phyloP scores from a whole-genome alignment of 257 asterid species.

The Datura wrightii region DNA sequence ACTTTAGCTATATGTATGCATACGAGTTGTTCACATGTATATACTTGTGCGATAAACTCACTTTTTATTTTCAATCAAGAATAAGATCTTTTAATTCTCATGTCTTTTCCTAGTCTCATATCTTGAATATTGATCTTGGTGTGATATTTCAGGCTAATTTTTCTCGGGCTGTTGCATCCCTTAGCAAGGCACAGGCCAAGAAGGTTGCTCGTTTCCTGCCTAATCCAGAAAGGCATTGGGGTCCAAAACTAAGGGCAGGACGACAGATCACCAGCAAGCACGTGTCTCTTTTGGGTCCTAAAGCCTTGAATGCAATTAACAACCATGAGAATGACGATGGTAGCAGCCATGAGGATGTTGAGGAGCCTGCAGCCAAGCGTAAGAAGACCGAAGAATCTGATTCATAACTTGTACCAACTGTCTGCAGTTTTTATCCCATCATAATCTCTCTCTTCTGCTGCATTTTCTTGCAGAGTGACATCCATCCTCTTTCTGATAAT shows the following conservation, averaged over 20 bases:
- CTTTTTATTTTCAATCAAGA: constrained; percentile 22
- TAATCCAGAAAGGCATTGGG: constrained; percentile 96
- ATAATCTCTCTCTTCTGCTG: constrained; percentile 50
- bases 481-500: constrained; percentile 31
- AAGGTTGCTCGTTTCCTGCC: constrained; percentile 94
- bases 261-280: constrained; percentile 87
- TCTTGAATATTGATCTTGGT: not conserved
- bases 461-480: constrained; percentile 62
- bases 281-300: constrained; percentile 78
- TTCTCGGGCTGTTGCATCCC: constrained; percentile 88
- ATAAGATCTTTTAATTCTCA: not conserved
- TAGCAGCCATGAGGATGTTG: constrained; percentile 42
- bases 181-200: constrained; percentile 94
- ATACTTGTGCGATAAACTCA: not conserved
- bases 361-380: constrained; percentile 85
- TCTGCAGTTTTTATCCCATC: constrained; percentile 26
- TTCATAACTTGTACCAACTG: constrained; percentile 45
- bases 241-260: constrained; percentile 99
- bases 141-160: constrained; percentile 75
- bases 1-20: not conserved
- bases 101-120: not conserved
- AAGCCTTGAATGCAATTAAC: constrained; percentile 57
- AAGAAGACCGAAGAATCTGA: constrained; percentile 72
- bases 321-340: constrained; percentile 35
- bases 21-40: not conserved